phyloP scores from a whole-genome alignment of 306 rosid genomes.

The Dicorynia guianensis region DNA sequence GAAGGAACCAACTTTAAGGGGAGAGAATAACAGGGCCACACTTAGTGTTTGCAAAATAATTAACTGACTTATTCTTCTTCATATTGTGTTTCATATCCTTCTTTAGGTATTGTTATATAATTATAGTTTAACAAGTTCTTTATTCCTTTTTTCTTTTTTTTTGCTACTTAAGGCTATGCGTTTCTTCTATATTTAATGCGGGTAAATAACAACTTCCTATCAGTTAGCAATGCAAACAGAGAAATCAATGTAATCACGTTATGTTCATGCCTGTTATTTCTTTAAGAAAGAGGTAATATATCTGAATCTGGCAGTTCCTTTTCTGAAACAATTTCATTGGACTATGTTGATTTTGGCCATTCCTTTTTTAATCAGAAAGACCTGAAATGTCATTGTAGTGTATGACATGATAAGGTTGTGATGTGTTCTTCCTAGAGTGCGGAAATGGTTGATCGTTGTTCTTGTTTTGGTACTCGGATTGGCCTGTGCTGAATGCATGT shows the following conservation, averaged over 20 bases:
- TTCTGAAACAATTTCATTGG: slow-evolving; percentile 17
- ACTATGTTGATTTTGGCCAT: slow-evolving; percentile 25
- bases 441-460: neutral
- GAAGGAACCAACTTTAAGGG: neutral
- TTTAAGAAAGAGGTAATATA: slow-evolving; percentile 31
- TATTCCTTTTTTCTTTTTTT: slow-evolving; percentile 24
- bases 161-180: slow-evolving; percentile 37
- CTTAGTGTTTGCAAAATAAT: no score
- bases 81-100: slow-evolving; percentile 16
- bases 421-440: slow-evolving; percentile 25
- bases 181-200: slow-evolving; percentile 54
- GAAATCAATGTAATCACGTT: slow-evolving; percentile 75
- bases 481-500: neutral
- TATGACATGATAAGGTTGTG: neutral
- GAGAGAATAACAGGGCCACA: slow-evolving; percentile 7
- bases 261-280: slow-evolving; percentile 18
- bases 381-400: slow-evolving; percentile 27
- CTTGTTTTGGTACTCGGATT: neutral
- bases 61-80: no score
- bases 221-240: slow-evolving; percentile 90
- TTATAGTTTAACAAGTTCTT: slow-evolving; percentile 6
- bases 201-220: slow-evolving; percentile 98
- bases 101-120: slow-evolving; percentile 8
- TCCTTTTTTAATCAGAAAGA: slow-evolving; percentile 22
- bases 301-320: slow-evolving; percentile 34